Percentiles rank a stretch among this genome's conserved stretches.
These are phyloP conservation scores for Colletotrichum melonis DNA, from an alignment of 2,329 filamentous ascomycete species.

Conservation along the genomic window DNA sequence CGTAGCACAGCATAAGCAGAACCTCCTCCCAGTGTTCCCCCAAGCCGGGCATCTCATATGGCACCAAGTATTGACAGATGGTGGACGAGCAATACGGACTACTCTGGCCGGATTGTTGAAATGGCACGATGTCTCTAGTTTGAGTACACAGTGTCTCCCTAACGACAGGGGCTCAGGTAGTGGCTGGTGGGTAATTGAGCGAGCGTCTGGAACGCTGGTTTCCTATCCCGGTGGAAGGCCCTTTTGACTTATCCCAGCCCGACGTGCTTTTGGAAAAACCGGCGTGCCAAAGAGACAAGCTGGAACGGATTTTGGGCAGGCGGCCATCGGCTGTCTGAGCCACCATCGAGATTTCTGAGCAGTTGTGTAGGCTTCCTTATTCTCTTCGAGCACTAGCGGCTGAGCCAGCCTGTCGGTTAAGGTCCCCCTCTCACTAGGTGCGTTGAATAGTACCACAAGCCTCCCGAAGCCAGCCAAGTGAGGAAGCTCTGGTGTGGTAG, in stretches of 20 bases:
- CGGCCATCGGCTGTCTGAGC: conserved; percentile 17
- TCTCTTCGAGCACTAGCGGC: conserved; percentile 7
- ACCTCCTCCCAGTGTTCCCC: background rate
- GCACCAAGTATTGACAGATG: background rate
- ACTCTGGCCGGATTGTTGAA: background rate
- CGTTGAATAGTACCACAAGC: background rate
- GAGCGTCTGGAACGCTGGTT: background rate
- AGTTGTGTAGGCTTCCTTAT: background rate
- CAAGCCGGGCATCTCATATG: background rate
- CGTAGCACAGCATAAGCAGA: background rate
- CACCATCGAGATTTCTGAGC: conserved; percentile 17
- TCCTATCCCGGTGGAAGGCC: background rate
- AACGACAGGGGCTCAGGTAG: background rate
- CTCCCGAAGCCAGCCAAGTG: background rate
- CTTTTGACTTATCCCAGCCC: background rate
- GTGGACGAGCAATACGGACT: background rate
- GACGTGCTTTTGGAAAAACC: background rate
- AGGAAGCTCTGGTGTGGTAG: background rate
- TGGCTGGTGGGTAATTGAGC: background rate
- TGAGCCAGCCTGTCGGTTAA: conserved; percentile 22
- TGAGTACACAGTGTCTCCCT: background rate
- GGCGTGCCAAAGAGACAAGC: background rate
- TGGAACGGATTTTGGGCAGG: background rate
- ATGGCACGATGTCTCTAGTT: background rate
- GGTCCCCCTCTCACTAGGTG: conserved; percentile 6